Evolutionary conservation across 2,329 filamentous ascomycete genomes (phyloP), one percentile per base, ranked within the genome.

Genomic region (Phialophora macrospora): DNA sequence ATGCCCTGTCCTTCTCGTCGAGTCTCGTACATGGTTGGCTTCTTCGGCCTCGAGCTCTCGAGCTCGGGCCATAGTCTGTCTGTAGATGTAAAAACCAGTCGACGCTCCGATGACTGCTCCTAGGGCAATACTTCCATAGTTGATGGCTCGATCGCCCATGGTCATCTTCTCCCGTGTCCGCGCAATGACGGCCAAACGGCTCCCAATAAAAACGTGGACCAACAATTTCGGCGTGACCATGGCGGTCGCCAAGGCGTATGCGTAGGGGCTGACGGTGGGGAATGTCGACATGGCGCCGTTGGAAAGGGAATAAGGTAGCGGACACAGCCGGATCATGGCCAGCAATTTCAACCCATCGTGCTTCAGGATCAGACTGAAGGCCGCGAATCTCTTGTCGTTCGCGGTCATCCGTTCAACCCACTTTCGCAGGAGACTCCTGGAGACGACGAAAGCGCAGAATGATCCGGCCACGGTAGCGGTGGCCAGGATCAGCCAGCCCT

Each of bases 261-360:
- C 86, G 66, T 84, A 77, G 48, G 91, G 90, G 26, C 88, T 85
- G 38, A 99, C 91, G 34, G 90, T 96, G 2, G 93, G 93, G 68
- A 99, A 93, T 1, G 95, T 98, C 32, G 92, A 92, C 62, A 99
- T 87, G 67, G 96, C 96, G 58, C 93, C 95, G 75, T 99, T 99
- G 75, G 91, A 93, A 71, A 98, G 82, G 60, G 91, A 95, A 77
- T 96, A 99, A 14, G 95, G 95, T 66, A 99, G 77, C 1, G 95
- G 95, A 74, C 94, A 98, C 70, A 98, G 85, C 32, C 95, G 87
- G 72, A 99, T 95, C 85, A 95, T 96, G 68, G 92, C 89, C 54
- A 99, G 84, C 61, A 98, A 88, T 73, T 92, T 90, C 59, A 99
- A 78, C 0, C 95, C 95, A 74, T 99, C 95, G 74, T 91, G 89